phyloP scores from a whole-genome alignment of 495 filamentous ascomycete genomes.

The Cetradonia linearis region DNA sequence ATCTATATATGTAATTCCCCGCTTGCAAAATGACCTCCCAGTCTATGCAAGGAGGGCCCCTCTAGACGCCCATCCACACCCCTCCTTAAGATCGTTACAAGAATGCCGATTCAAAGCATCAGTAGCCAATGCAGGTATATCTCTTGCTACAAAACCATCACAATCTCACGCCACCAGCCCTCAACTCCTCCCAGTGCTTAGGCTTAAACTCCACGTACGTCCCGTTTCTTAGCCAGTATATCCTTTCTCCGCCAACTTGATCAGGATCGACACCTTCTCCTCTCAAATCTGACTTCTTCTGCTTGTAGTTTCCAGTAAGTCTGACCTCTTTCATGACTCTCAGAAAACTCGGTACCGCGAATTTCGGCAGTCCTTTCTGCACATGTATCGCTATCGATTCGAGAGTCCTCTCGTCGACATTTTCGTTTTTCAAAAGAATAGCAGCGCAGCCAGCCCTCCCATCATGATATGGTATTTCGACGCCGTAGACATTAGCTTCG shows the following conservation, averaged over 20 bases:
- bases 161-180: constrained; percentile 58
- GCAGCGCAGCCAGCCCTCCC: constrained; percentile 79
- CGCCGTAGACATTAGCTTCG: constrained; percentile 86
- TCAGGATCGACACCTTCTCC: constrained; percentile 61
- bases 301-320: constrained; percentile 78
- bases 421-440: constrained; percentile 44
- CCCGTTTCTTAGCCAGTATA: constrained; percentile 58
- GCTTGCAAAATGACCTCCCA: too few species aligned
- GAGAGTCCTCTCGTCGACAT: constrained; percentile 34
- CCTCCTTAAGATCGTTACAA: too few species aligned
- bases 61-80: too few species aligned
- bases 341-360: constrained; percentile 70
- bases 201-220: constrained; percentile 57
- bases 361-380: constrained; percentile 50
- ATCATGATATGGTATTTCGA: constrained; percentile 71
- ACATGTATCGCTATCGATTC: constrained; percentile 51
- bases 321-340: constrained; percentile 52
- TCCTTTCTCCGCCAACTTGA: constrained; percentile 43
- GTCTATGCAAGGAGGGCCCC: too few species aligned
- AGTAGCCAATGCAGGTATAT: constrained; percentile 5
- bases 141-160: constrained; percentile 26
- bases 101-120: too few species aligned
- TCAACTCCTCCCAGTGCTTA: constrained; percentile 59
- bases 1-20: too few species aligned
- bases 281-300: constrained; percentile 64